phyloP scores from a whole-genome alignment of 116 monocot genomes.

The Papilionanthe hybrid region DNA sequence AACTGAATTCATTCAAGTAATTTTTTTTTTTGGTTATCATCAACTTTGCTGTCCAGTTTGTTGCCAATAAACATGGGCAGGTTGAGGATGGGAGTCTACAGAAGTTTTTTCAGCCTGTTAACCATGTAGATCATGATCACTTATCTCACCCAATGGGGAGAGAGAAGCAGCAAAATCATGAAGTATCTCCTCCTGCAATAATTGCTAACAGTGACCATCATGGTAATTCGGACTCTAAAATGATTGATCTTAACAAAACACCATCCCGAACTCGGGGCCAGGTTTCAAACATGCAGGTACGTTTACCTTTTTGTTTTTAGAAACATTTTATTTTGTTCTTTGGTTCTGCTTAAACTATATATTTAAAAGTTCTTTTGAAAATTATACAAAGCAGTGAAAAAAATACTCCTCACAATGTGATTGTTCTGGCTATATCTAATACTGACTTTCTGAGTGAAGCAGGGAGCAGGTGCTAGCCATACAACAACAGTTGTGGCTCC shows the following conservation, averaged over 20 bases:
- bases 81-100: slow-evolving; percentile 39
- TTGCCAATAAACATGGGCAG: slow-evolving; percentile 57
- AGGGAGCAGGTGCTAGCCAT: slow-evolving; percentile 15
- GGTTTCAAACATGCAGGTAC: slow-evolving; percentile 45
- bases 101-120: slow-evolving; percentile 29
- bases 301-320: background rate
- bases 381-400: too few species aligned
- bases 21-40: background rate
- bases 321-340: background rate
- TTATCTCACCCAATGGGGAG: slow-evolving; percentile 14
- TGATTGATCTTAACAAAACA: slow-evolving; percentile 84
- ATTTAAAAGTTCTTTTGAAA: too few species aligned
- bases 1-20: background rate
- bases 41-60: slow-evolving; percentile 46
- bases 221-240: slow-evolving; percentile 36
- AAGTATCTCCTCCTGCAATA: slow-evolving; percentile 15
- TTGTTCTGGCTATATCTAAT: too few species aligned
- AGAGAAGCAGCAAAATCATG: slow-evolving; percentile 37
- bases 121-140: slow-evolving; percentile 35
- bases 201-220: slow-evolving; percentile 25
- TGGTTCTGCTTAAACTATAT: background rate
- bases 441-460: background rate
- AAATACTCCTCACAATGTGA: too few species aligned
- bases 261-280: slow-evolving; percentile 55
- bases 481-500: slow-evolving; percentile 38